phyloP scores from a whole-genome alignment of 2,329 filamentous ascomycete genomes.

The Aspergillus brunneoviolaceus region DNA sequence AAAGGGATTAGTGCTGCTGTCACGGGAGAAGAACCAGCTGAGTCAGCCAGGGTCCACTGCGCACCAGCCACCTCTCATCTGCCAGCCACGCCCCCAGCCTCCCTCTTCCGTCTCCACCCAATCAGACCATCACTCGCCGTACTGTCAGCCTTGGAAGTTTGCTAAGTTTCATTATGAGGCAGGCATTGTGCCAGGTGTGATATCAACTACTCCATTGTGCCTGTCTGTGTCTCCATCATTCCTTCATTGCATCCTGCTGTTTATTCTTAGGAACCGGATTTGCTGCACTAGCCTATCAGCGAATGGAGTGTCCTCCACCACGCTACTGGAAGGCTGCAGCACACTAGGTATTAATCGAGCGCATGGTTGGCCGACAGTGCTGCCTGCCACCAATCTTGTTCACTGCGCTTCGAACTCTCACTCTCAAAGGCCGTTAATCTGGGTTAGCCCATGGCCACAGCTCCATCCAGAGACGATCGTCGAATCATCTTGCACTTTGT shows the following conservation, averaged over 20 bases:
- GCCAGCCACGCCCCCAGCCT: background rate
- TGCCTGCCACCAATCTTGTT: background rate
- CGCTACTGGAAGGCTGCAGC: background rate
- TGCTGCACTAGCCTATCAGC: background rate
- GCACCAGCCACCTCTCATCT: background rate
- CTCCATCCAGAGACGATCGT: conserved; percentile 53
- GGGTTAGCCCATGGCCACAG: conserved; percentile 18
- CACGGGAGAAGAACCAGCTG: background rate
- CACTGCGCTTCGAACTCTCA: background rate
- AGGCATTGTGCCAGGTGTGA: background rate
- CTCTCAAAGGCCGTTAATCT: too few relatives aligned
- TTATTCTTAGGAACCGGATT: too few relatives aligned
- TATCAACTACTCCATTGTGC: background rate
- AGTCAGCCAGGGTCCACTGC: background rate
- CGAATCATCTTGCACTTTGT: conserved; percentile 82
- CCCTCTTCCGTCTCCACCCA: background rate
- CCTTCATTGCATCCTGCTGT: too few relatives aligned
- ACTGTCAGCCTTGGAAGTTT: background rate
- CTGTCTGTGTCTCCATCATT: background rate
- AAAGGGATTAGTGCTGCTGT: background rate
- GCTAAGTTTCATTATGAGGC: background rate
- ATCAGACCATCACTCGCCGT: background rate
- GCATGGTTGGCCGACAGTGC: background rate
- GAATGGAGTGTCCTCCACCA: background rate
- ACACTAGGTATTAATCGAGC: background rate